These are phyloP conservation scores for Pterocarpus macrocarpus DNA, from an alignment of 306 rosid species.

Conservation along the genomic window DNA sequence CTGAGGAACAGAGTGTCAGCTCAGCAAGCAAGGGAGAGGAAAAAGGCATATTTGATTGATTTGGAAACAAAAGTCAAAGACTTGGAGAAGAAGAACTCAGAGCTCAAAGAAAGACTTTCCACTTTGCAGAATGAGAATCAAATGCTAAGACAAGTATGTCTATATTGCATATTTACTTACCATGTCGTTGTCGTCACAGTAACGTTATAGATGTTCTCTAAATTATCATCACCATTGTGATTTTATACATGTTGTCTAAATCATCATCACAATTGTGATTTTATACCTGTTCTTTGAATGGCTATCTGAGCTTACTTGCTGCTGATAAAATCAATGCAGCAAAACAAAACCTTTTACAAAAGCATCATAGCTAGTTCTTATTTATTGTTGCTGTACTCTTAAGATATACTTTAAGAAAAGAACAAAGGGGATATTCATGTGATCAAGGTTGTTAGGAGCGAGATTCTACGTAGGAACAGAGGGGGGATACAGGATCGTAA, in stretches of 20 bases:
- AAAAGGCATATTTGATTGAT: conserved; percentile 86
- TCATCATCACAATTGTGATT: neutral
- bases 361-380: neutral
- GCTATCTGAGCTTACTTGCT: neutral
- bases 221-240: neutral
- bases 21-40: conserved; percentile 98
- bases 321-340: conserved; percentile 10
- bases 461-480: no score
- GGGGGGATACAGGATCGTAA: no score
- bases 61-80: conserved; percentile 81
- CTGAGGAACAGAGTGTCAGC: conserved; percentile 98
- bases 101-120: conserved; percentile 83
- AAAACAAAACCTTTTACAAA: neutral
- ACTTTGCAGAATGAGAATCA: conserved; percentile 97
- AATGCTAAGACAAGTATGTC: conserved; percentile 96
- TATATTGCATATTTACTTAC: conserved; percentile 3
- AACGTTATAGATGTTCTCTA: neutral
- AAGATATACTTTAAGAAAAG: neutral
- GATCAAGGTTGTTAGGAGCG: neutral
- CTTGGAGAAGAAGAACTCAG: conserved; percentile 85
- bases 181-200: neutral
- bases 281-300: neutral
- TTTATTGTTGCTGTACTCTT: neutral
- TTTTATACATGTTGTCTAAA: conserved; percentile 1
- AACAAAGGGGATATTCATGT: neutral